These are phyloP conservation scores for Fusarium sambucinum DNA, from an alignment of 2,329 filamentous ascomycete species.

Conservation along the genomic window DNA sequence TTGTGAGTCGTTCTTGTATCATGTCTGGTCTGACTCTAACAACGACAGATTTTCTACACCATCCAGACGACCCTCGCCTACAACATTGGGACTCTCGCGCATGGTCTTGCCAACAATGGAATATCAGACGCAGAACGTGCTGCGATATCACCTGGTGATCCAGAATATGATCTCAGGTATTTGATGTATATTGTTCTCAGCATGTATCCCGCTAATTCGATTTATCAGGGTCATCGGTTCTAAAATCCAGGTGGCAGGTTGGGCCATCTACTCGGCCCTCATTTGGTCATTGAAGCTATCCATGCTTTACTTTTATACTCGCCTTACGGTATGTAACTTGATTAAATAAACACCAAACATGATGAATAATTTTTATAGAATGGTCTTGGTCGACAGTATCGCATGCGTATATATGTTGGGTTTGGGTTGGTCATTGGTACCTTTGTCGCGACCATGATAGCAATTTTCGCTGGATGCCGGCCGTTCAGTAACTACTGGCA, in stretches of 20 bases:
- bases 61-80: constrained; percentile 64
- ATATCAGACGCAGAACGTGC: constrained; percentile 64
- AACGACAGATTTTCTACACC: constrained; percentile 61
- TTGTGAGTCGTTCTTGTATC: constrained; percentile 8
- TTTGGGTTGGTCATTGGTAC: constrained; percentile 61
- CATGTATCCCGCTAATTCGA: not conserved
- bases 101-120: constrained; percentile 65
- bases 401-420: constrained; percentile 61
- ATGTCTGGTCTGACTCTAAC: not conserved
- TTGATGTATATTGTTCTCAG: not conserved
- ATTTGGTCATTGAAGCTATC: constrained; percentile 68
- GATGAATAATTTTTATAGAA: constrained; percentile 45
- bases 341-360: rapidly evolving
- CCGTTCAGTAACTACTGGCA: constrained; percentile 68
- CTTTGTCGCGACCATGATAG: constrained; percentile 62
- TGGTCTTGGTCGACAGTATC: constrained; percentile 54
- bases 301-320: constrained; percentile 66
- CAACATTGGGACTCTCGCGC: constrained; percentile 58
- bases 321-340: constrained; percentile 56
- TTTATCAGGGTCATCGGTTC: constrained; percentile 60
- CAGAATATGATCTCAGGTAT: constrained; percentile 56
- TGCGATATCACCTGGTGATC: constrained; percentile 55
- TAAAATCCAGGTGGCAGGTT: constrained; percentile 67
- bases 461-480: constrained; percentile 63
- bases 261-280: constrained; percentile 64